Base-by-base conservation (phyloP, 805 yeast genomes). In the Wickerhamomyces strasburgensis region DNA sequence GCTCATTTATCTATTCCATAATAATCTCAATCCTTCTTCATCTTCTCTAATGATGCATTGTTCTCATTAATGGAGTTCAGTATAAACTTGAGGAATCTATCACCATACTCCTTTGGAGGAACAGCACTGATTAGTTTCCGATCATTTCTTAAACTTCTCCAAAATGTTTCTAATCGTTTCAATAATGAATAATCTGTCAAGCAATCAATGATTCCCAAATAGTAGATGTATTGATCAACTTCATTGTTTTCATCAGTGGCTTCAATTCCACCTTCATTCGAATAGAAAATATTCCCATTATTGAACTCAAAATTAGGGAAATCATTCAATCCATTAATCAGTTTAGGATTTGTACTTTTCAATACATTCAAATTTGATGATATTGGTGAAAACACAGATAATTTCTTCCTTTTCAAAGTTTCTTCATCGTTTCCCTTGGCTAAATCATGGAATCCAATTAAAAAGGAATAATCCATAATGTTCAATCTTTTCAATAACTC, bases 391-490 rank as follows among this genome's bases (percentile, higher is more conserved):
- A 52, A 56, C 7, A 53, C 44, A 2, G 73, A 63, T 27, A 72
- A 51, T 40, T 67, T 69, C 35, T 63, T 60, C n/a, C 60, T 61
- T 18, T 47, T 43, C 18, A 49, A 33, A 14, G 39, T 39, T 8
- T 41, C 48, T 23, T 50, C 51, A 17, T 70, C 67, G 41, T 75
- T 75, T 3, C 81, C 85, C 44, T 70, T 67, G 19, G 68, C 67
- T 43, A 82, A 64, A 55, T 89, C 93, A 56, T 87, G 97, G 23
- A 89, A 72, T 1, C 98, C 99, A 31, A 94, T 62, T 33, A 93
- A 65, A 43, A 93, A 67, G 0, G 97, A 88, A 60, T 94, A 93
- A 58, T 93, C 99, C 99, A 93, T 93, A 25, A 86, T 89, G 49
- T 88, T 87, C 45, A 87, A 65, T 39, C 73, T 70, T 43, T 86